A percentile compares a stretch with the other conserved stretches of the same genome.
phyloP scores from a whole-genome alignment of 768 basidiomycete genomes.

The Epithele typhae region DNA sequence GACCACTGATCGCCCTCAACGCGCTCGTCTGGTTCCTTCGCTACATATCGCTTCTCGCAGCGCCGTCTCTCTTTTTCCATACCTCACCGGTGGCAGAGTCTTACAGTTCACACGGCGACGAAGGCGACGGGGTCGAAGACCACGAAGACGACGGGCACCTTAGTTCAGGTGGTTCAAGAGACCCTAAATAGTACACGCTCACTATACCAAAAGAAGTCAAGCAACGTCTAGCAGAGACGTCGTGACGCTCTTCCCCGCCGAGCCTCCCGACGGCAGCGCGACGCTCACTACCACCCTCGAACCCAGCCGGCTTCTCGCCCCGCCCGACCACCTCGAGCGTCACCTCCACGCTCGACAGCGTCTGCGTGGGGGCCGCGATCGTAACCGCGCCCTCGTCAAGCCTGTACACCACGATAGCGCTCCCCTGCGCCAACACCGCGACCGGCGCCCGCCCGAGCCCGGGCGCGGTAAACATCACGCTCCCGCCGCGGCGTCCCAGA shows the following conservation, averaged over 20 bases:
- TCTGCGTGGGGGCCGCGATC: constrained; percentile 66
- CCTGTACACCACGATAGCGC: constrained; percentile 41
- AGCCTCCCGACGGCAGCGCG: not conserved
- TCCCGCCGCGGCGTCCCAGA: constrained; percentile 48
- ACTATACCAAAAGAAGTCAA: too few relatives aligned
- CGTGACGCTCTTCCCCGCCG: not conserved
- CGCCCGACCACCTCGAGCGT: not conserved
- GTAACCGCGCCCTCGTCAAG: constrained; percentile 40
- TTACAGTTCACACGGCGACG: too few relatives aligned
- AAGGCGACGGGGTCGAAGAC: too few relatives aligned
- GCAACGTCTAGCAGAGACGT: too few relatives aligned
- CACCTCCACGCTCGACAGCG: constrained; percentile 31
- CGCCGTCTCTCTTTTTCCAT: too few relatives aligned
- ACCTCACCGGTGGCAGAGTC: too few relatives aligned
- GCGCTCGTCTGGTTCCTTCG: too few relatives aligned
- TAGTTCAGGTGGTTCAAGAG: too few relatives aligned
- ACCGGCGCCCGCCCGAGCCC: constrained; percentile 23
- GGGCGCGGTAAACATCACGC: constrained; percentile 32
- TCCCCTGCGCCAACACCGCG: constrained; percentile 35
- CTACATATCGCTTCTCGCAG: too few relatives aligned
- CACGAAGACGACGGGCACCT: too few relatives aligned
- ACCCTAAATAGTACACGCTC: too few relatives aligned
- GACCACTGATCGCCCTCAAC: too few relatives aligned
- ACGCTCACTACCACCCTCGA: not conserved
- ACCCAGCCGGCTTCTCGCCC: not conserved